These are phyloP conservation scores for Tolypocladium pustulatum DNA, from an alignment of 2,329 filamentous ascomycete genomes.

Conservation along the genomic window DNA sequence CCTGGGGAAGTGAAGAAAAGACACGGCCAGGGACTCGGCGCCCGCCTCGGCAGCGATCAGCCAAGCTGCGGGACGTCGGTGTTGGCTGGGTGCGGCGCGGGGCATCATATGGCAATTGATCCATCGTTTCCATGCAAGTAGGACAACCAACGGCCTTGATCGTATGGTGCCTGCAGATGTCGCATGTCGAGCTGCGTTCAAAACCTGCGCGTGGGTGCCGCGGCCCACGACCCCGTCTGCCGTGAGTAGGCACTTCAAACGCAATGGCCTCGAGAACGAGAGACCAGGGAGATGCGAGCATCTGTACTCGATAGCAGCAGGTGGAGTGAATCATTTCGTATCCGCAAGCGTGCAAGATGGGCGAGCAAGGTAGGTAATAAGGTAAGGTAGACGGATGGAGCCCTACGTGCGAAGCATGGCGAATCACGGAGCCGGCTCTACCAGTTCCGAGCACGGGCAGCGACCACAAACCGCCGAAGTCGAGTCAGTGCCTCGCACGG, in stretches of 20 bases:
- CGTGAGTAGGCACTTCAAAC: neutral
- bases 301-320: neutral
- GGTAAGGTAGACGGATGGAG: too few species aligned
- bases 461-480: neutral
- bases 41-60: neutral
- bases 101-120: neutral
- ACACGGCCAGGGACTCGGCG: neutral
- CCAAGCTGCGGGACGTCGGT: neutral
- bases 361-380: neutral
- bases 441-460: neutral
- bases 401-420: neutral
- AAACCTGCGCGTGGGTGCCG: neutral
- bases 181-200: neutral
- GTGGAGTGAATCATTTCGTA: neutral
- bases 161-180: neutral
- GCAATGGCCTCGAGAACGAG: neutral
- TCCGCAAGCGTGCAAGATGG: neutral
- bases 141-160: neutral
- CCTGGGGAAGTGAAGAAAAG: neutral
- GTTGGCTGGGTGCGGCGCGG: neutral
- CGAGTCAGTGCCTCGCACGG: neutral
- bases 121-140: neutral
- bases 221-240: too few species aligned
- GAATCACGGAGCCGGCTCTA: neutral
- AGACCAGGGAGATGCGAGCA: neutral